Conservation (phyloP, 768 basidiomycete genomes). For the Trametes sanguinea region DNA sequence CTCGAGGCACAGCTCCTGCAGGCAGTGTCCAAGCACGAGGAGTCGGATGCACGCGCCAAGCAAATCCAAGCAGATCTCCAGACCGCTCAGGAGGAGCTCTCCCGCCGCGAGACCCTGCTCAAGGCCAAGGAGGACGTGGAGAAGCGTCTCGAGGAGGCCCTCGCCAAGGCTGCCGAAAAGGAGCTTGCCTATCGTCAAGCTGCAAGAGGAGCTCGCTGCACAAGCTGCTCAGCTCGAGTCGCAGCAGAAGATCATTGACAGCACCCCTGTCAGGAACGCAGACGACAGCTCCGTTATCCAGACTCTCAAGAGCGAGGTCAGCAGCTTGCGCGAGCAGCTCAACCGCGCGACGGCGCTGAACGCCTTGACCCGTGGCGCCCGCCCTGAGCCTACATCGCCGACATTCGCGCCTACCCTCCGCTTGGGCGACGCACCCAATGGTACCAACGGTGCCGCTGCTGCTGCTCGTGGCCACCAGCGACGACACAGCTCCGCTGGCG, state of each 20-base stretch:
- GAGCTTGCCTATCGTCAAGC: constrained; percentile 79
- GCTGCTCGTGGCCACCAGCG: constrained; percentile 66
- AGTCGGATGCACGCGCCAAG: constrained; percentile 73
- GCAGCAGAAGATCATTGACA: constrained; percentile 71
- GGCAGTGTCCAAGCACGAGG: constrained; percentile 88
- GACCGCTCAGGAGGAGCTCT: constrained; percentile 67
- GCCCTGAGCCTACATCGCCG: constrained; percentile 76
- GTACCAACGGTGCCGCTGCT: constrained; percentile 41
- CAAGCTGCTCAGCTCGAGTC: constrained; percentile 77
- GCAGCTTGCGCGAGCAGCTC: constrained; percentile 90
- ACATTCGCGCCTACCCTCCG: constrained; percentile 84
- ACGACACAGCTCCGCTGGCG: constrained; percentile 85
- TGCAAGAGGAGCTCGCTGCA: constrained; percentile 74
- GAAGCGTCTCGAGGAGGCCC: constrained; percentile 74
- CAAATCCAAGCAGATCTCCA: constrained; percentile 71
- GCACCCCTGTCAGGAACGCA: constrained; percentile 60
- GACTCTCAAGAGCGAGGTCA: constrained; percentile 90
- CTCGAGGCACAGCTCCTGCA: constrained; percentile 85
- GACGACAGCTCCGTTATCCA: constrained; percentile 88
- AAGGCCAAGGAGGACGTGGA: constrained; percentile 78
- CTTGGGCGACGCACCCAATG: constrained; percentile 47
- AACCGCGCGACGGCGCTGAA: constrained; percentile 95
- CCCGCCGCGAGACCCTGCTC: constrained; percentile 74
- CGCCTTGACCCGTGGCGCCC: constrained; percentile 72
- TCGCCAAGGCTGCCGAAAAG: constrained; percentile 73